Evolutionary conservation across 1,284 basidiomycete species (phyloP).

Genomic region (Exsudoporus floridanus): DNA sequence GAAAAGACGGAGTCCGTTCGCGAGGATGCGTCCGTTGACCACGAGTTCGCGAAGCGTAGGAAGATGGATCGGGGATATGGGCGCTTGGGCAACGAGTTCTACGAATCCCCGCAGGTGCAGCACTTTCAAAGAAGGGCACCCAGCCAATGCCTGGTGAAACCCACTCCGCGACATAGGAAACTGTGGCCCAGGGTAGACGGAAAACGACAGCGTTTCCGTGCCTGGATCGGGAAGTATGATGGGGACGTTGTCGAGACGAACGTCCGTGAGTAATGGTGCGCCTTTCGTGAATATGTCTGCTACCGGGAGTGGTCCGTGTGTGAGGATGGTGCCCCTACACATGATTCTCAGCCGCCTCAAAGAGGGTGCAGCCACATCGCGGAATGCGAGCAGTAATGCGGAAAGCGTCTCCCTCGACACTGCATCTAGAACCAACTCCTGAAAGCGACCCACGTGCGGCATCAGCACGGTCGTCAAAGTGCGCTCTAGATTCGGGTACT

Average conservation of each 20-base stretch:
- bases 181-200: constrained; percentile 33
- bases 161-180: constrained; percentile 30
- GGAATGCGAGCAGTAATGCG: constrained; percentile 24
- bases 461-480: constrained; percentile 25
- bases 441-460: constrained; percentile 33
- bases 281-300: constrained; percentile 27
- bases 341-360: constrained; percentile 29
- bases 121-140: constrained; percentile 22
- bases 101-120: constrained; percentile 35
- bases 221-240: constrained; percentile 23
- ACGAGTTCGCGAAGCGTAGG: constrained; percentile 32
- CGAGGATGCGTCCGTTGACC: constrained; percentile 33
- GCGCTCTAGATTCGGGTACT: constrained; percentile 33
- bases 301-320: constrained; percentile 30
- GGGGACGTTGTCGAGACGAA: constrained; percentile 33
- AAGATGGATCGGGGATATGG: constrained; percentile 21
- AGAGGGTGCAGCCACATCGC: constrained; percentile 28
- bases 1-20: constrained; percentile 32
- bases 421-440: constrained; percentile 32
- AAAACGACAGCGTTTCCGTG: constrained; percentile 28
- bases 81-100: constrained; percentile 24
- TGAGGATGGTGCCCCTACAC: constrained; percentile 33
- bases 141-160: constrained; percentile 22
- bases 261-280: constrained; percentile 31
- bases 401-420: constrained; percentile 34